Evolutionary conservation across 805 yeast species (phyloP).

Genomic region (Kodamaea restingae): DNA sequence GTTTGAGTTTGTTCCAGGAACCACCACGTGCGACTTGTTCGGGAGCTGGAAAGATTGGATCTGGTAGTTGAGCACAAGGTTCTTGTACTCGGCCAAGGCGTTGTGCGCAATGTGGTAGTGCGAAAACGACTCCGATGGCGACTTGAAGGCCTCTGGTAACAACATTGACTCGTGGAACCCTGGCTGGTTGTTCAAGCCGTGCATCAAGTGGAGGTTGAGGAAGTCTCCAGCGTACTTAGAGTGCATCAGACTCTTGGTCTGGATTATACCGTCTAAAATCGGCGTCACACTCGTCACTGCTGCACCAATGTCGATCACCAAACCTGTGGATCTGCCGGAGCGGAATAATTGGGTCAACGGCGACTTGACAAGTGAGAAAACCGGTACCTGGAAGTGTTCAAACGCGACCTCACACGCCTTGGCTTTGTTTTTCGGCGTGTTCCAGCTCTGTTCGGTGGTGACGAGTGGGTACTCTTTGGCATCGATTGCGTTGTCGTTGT

Average conservation of each 20-base stretch:
- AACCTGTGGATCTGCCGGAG: slow-evolving; percentile 71
- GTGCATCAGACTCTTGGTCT: slow-evolving; percentile 59
- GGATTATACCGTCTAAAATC: slow-evolving; percentile 67
- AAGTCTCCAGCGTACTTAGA: slow-evolving; percentile 84
- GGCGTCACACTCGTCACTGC: slow-evolving; percentile 71
- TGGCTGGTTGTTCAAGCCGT: slow-evolving; percentile 38
- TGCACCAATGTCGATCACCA: slow-evolving; percentile 79
- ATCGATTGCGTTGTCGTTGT: slow-evolving; percentile 38
- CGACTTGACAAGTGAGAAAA: slow-evolving; percentile 67
- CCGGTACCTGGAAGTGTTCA: slow-evolving; percentile 69
- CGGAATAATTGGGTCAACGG: slow-evolving; percentile 78
- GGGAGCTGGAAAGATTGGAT: slow-evolving; percentile 54
- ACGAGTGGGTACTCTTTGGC: slow-evolving; percentile 64
- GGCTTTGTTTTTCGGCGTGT: slow-evolving; percentile 51
- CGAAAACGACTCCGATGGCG: slow-evolving; percentile 28
- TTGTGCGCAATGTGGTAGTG: slow-evolving; percentile 35
- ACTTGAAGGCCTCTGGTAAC: slow-evolving; percentile 16
- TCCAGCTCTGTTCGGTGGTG: slow-evolving; percentile 67
- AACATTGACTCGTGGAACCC: slow-evolving; percentile 24
- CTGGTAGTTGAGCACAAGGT: slow-evolving; percentile 17
- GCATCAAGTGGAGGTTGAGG: slow-evolving; percentile 58
- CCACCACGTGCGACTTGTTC: slow-evolving; percentile 41
- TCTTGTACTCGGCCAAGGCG: slow-evolving; percentile 35
- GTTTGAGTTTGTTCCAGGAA: slow-evolving; percentile 39
- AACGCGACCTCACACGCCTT: slow-evolving; percentile 69